Conservation (phyloP, 768 basidiomycete species). For the Pisolithus marmoratus region DNA sequence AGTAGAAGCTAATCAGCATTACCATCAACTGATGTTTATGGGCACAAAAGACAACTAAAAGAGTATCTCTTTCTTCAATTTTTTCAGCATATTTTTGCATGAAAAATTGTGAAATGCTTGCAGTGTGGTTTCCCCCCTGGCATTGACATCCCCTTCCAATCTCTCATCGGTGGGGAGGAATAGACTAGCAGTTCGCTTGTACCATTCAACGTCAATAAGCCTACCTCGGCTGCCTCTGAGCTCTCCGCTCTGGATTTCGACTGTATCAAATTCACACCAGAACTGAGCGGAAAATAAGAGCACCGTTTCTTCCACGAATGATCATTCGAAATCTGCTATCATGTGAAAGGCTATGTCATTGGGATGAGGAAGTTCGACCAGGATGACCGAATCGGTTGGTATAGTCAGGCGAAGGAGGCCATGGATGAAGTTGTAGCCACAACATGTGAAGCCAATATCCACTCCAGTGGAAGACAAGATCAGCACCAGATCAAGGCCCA, state of each 20-base stretch:
- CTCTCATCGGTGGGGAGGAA: no score
- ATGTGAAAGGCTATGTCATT: not conserved
- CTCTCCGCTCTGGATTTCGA: not conserved
- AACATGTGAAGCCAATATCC: not conserved
- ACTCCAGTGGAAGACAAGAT: not conserved
- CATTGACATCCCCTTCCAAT: no score
- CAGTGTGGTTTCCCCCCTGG: no score
- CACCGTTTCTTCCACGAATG: not conserved
- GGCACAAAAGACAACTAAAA: no score
- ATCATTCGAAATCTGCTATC: not conserved
- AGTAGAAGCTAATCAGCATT: no score
- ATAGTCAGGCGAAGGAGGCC: not conserved
- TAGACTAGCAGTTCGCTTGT: no score
- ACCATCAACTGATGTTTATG: no score
- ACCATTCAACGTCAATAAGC: no score
- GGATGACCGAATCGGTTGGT: not conserved
- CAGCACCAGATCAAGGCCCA: not conserved
- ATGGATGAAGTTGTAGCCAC: not conserved
- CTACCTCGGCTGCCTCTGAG: not conserved
- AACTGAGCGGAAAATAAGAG: not conserved
- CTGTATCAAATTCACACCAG: not conserved
- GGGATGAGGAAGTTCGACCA: not conserved
- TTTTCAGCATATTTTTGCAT: no score
- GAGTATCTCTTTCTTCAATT: no score
- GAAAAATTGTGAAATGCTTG: no score